Base-by-base conservation (phyloP, 495 filamentous ascomycete species). In the Amorphotheca resinae region DNA sequence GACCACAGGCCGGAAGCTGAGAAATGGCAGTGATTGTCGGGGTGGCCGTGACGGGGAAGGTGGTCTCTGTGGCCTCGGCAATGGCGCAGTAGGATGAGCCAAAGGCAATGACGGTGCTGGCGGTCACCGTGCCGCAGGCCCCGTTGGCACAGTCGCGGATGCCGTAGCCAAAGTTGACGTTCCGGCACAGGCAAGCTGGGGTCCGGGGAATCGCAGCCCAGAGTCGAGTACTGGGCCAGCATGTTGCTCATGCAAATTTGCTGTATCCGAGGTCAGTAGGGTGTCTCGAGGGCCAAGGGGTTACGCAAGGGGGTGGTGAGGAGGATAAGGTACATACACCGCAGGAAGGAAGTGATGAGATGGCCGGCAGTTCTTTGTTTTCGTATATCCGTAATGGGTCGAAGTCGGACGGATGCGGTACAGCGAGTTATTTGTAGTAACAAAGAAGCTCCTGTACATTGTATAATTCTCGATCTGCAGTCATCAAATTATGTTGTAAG, bases 121-220 rank as follows among this genome's bases (percentile, higher is more conserved):
- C 44, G 16, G 41, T 35, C 6, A 54, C 42, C 26, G 54, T 44
- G 4, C 60, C 57, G 67, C 84, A 89, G 35, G 73, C 67, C 60
- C 80, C 56, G 41, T 64, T 57, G 33, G 82, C 69, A 69, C 84
- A 91, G 64, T 91, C 84, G 37, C 73, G 79, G 47, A 91, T 66
- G 52, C 84, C 84, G 56, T 73, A 80, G 48, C 61, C 58, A 61
- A 84, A 89, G 68, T 84, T 53, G 30, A 57, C 41, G 44, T 72
- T 70, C 35, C 63, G 68, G 73, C 85, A 93, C 36, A 87, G 70
- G 66, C 84, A 93, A 30, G 52, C 51, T n/a, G n/a, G 72, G 41
- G 59, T 85, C 72, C 42, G 63, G 64, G 9, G 51, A 28, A 12
- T 44, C 17, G 63, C 85, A 93, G 41, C 73, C 72, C 38, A 87